Base-by-base conservation (phyloP, 345 rosid genomes). In the Balakata baccata region DNA sequence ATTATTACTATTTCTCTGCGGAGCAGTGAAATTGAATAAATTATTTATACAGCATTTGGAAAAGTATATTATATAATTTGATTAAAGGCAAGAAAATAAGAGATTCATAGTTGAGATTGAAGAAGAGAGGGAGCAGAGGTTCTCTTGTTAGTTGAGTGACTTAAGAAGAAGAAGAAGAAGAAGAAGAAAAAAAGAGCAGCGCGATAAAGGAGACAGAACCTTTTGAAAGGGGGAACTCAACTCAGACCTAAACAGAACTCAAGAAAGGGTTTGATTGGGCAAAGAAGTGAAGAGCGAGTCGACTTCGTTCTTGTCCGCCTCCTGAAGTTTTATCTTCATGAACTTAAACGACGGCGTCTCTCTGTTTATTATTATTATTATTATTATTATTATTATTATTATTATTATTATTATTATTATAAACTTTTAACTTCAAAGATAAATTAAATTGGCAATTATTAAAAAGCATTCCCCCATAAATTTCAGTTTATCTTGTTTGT, bases 11-110 rank as follows among this genome's bases (percentile, higher is more conserved):
- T 63, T 16, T 63, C 66, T 57, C 25, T 63, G 43, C 47, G 54
- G 70, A 65, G 41, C 56, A 29, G 47, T 29, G 58, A 73, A 39
- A 73, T 73, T 46, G 46, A 71, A 37, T 18, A 23, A 67, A 49
- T 67, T 49, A 47, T 60, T 59, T 6, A 34, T 29, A 49, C 58
- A 14, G 59, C 71, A 67, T 67, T 37, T 46, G 5, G 29, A 56
- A 17, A 18, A 59, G 49, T 41, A 22, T 5, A 11, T 53, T 18
- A 22, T n/a, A 12, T 9, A 23, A 23, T 71, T 71, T 45, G 45
- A 60, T 9, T 61, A 14, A 25, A 71, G 53, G 52, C 4, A 49
- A 14, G n/a, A 16, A 37, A 43, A 10, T 1, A 14, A 66, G 18
- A 22, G 51, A n/a, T 49, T 34, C 22, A 5, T 0, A 47, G 20